phyloP scores from a whole-genome alignment of 2,329 filamentous ascomycete genomes.

The Zasmidium angulare region DNA sequence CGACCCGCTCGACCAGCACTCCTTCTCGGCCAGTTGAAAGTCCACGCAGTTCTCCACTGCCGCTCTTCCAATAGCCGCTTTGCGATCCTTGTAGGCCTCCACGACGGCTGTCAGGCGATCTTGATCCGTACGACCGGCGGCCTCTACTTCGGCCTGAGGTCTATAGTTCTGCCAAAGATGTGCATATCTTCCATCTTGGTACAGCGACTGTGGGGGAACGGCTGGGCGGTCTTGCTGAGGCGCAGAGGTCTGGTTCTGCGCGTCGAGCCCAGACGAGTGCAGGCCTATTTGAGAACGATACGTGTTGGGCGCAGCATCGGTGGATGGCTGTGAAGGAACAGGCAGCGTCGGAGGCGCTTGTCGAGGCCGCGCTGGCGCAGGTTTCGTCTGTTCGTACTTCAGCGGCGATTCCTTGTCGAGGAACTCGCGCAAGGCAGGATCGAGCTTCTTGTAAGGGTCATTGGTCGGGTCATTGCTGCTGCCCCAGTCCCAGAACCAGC shows the following conservation, averaged over 20 bases:
- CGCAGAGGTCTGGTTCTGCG: conserved; percentile 20
- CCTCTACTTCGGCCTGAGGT: conserved; percentile 68
- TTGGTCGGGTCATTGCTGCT: conserved; percentile 46
- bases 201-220: conserved; percentile 58
- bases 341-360: conserved; percentile 2
- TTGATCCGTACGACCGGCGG: conserved; percentile 69
- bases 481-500: conserved; percentile 61
- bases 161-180: conserved; percentile 92
- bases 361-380: conserved; percentile 4
- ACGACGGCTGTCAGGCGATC: conserved; percentile 79
- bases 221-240: conserved; percentile 34
- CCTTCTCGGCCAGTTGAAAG: conserved; percentile 78
- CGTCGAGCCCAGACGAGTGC: conserved; percentile 21
- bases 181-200: conserved; percentile 71
- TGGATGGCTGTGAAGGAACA: conserved; percentile 23
- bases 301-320: conserved; percentile 29
- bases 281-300: conserved; percentile 35
- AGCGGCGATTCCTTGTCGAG: conserved; percentile 78
- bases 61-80: conserved; percentile 71
- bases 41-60: conserved; percentile 91
- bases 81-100: conserved; percentile 80
- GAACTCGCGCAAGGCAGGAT: conserved; percentile 80
- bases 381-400: conserved; percentile 54
- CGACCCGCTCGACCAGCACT: conserved; percentile 75
- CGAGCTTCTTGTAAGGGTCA: conserved; percentile 72